Conservation (phyloP, 2,329 filamentous ascomycete species). For the Basipetospora chlamydospora region DNA sequence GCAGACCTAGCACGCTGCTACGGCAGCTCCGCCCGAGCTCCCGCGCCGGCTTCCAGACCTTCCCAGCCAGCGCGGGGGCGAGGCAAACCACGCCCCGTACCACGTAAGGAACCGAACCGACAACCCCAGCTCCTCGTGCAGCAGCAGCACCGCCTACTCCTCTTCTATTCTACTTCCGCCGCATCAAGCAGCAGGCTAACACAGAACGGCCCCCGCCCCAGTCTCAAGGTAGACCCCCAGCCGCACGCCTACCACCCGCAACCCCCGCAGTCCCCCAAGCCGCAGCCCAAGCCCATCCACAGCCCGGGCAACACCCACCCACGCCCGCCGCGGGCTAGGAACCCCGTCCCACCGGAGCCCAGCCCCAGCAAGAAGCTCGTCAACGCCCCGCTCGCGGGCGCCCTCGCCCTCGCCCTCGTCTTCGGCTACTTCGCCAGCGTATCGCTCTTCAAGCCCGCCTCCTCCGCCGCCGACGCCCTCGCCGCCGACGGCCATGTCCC, state of each 20-base stretch:
- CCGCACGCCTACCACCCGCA: no score
- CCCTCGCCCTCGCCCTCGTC: conserved; percentile 27
- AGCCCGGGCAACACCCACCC: conserved; percentile 7
- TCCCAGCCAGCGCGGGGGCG: neutral
- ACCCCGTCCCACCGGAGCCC: conserved; percentile 20
- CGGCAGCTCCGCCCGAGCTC: neutral
- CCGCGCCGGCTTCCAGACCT: neutral
- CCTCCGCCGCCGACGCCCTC: conserved; percentile 14
- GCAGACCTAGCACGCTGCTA: neutral
- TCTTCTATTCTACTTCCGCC: no score
- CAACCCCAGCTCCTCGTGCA: no score
- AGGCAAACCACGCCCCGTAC: neutral
- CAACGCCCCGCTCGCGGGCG: conserved; percentile 25
- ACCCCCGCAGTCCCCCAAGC: neutral
- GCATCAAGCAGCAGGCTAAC: no score
- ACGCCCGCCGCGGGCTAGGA: conserved; percentile 11
- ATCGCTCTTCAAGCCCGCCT: conserved; percentile 23
- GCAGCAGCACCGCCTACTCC: no score
- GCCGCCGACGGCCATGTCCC: conserved; percentile 12
- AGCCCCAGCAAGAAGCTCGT: conserved; percentile 16
- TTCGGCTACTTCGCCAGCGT: conserved; percentile 33
- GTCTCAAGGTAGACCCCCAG: no score
- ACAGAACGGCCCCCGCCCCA: neutral
- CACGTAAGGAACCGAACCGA: conserved; percentile 1
- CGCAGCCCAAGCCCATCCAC: conserved; percentile 6